A percentile compares a stretch with the other conserved stretches of the same genome.
Evolutionary conservation across 2,329 filamentous ascomycete genomes (phyloP).

Genomic region (Phaeophleospora eucalypticola): DNA sequence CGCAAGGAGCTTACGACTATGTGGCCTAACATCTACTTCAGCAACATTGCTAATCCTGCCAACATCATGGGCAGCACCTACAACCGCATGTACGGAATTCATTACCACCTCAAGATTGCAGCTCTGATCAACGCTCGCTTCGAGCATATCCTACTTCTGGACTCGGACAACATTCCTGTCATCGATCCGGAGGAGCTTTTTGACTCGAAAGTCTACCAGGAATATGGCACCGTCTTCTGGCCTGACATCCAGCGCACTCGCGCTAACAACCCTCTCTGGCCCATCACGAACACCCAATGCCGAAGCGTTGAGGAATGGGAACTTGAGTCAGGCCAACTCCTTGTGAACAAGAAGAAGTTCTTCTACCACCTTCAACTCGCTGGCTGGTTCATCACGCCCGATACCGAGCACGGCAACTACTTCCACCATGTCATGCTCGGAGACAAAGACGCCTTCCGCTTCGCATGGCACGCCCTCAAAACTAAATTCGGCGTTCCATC

Average conservation of each 20-base stretch:
- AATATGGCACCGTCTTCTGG: constrained; percentile 37
- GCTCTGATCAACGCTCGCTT: constrained; percentile 36
- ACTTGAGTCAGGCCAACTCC: constrained; percentile 34
- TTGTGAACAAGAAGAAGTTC: constrained; percentile 36
- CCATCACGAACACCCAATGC: constrained; percentile 36
- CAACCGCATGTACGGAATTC: constrained; percentile 10
- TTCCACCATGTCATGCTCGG: constrained; percentile 34
- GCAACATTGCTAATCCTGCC: constrained; percentile 25
- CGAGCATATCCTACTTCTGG: constrained; percentile 34
- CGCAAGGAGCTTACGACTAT: constrained; percentile 16
- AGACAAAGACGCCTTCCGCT: constrained; percentile 37
- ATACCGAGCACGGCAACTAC: constrained; percentile 13
- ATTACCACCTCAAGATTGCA: constrained; percentile 35
- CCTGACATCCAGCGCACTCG: constrained; percentile 37
- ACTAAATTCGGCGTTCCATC: constrained; percentile 30
- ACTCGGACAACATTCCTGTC: constrained; percentile 36
- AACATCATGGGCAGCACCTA: constrained; percentile 23
- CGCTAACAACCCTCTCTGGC: constrained; percentile 30
- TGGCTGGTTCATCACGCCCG: constrained; percentile 31
- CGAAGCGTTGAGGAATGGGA: constrained; percentile 35
- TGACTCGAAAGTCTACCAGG: constrained; percentile 26
- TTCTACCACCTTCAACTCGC: constrained; percentile 39
- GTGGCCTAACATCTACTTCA: constrained; percentile 27
- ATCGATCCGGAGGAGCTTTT: constrained; percentile 31
- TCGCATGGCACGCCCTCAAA: constrained; percentile 35